phyloP scores from a whole-genome alignment of 1,139 yeast species.

The Yamadazyma aaseri region DNA sequence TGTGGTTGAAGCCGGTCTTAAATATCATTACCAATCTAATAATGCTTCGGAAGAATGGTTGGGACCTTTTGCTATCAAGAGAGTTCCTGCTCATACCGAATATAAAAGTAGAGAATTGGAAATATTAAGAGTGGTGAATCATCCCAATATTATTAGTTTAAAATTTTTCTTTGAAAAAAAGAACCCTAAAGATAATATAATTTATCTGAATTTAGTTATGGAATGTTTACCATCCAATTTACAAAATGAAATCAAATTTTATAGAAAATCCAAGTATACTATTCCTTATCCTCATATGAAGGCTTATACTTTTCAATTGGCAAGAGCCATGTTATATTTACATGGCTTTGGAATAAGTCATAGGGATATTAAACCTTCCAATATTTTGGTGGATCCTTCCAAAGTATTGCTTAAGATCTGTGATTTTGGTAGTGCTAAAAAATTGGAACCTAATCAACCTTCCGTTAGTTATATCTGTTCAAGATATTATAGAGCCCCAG shows the following conservation, averaged over 20 bases:
- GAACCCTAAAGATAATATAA: slow-evolving; percentile 54
- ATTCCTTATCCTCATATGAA: slow-evolving; percentile 74
- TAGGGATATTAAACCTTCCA: slow-evolving; percentile 92
- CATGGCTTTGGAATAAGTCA: slow-evolving; percentile 80
- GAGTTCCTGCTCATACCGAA: slow-evolving; percentile 84
- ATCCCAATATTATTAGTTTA: slow-evolving; percentile 72
- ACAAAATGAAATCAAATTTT: slow-evolving; percentile 70
- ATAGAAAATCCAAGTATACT: slow-evolving; percentile 59
- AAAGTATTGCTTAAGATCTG: slow-evolving; percentile 85
- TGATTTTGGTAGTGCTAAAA: slow-evolving; percentile 98
- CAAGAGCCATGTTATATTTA: slow-evolving; percentile 77
- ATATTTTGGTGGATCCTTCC: slow-evolving; percentile 81
- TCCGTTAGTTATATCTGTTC: slow-evolving; percentile 96
- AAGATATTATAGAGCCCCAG: slow-evolving; percentile 94
- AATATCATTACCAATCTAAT: slow-evolving; percentile 26
- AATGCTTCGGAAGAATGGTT: slow-evolving; percentile 41
- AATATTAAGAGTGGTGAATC: slow-evolving; percentile 68
- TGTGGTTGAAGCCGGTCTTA: slow-evolving; percentile 69
- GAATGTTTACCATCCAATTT: slow-evolving; percentile 81
- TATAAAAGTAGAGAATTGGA: slow-evolving; percentile 79
- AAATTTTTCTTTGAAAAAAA: slow-evolving; percentile 68
- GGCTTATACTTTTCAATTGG: slow-evolving; percentile 75
- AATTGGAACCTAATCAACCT: slow-evolving; percentile 84
- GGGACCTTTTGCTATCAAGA: slow-evolving; percentile 80
- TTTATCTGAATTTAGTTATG: slow-evolving; percentile 80